A percentile compares a stretch with the other conserved stretches of the same genome.
Evolutionary conservation across 176 grass and related monocot genomes (phyloP).

Genomic region (Saccharum officinarum): DNA sequence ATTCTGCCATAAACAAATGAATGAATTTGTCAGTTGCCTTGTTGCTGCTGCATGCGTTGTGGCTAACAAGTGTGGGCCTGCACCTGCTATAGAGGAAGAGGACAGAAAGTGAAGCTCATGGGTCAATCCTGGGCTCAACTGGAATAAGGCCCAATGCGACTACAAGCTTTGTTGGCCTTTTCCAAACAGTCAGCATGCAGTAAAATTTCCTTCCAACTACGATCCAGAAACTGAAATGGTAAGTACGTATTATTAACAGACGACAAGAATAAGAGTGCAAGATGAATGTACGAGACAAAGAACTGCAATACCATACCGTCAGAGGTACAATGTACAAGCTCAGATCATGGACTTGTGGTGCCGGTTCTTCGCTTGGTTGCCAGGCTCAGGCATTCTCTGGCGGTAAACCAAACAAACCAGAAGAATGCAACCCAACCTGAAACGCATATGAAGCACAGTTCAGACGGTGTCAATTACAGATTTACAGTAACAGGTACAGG

Average conservation of each 20-base stretch:
- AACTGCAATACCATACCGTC: background rate
- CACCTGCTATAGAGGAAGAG: no score
- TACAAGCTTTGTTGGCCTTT: background rate
- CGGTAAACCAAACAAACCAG: slow-evolving; percentile 54
- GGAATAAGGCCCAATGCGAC: background rate
- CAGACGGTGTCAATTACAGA: background rate
- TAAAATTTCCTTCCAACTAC: no score
- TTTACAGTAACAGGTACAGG: background rate
- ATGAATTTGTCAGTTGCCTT: no score
- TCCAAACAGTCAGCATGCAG: background rate
- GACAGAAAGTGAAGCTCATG: no score
- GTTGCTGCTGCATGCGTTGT: no score
- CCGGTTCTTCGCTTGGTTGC: slow-evolving; percentile 43
- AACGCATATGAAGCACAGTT: background rate
- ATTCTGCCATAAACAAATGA: no score
- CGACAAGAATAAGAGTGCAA: background rate
- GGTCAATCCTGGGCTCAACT: background rate
- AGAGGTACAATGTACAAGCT: background rate
- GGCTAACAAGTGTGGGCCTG: no score
- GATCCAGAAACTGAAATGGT: background rate
- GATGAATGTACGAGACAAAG: background rate
- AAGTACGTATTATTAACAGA: background rate
- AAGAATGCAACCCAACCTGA: slow-evolving; percentile 80
- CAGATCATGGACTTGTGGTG: slow-evolving; percentile 23
- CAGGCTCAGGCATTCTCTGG: slow-evolving; percentile 52